Evolutionary conservation across 2,329 filamentous ascomycete genomes (phyloP).

Genomic region (Penicillium capsulatum): DNA sequence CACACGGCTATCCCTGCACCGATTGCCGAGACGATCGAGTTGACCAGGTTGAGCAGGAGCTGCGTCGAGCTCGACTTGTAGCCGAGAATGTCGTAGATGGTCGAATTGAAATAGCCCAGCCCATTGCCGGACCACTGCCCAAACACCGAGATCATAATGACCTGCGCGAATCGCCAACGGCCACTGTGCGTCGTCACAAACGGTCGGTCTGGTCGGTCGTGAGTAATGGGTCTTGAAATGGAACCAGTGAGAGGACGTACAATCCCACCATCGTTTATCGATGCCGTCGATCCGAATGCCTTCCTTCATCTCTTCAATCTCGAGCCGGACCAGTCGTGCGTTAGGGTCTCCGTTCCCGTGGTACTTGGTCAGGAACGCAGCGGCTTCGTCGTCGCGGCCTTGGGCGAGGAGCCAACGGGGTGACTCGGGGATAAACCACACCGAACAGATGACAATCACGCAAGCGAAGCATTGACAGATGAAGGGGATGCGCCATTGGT

Average conservation of each 20-base stretch:
- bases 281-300: conserved; percentile 46
- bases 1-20: conserved; percentile 45
- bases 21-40: conserved; percentile 45
- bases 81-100: conserved; percentile 41
- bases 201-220: conserved; percentile 43
- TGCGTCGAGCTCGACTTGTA: conserved; percentile 32
- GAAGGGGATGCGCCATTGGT: conserved; percentile 60
- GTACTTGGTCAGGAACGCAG: conserved; percentile 23
- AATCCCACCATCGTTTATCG: conserved; percentile 49
- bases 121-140: conserved; percentile 52
- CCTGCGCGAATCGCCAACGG: conserved; percentile 48
- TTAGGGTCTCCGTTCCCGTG: conserved; percentile 27
- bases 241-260: conserved; percentile 24
- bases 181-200: conserved; percentile 45
- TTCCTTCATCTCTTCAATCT: conserved; percentile 29
- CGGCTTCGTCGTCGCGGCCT: conserved; percentile 21
- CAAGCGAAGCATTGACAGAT: conserved; percentile 63
- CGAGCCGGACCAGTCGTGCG: conserved; percentile 24
- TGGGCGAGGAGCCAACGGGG: conserved; percentile 48
- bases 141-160: conserved; percentile 51
- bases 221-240: neutral
- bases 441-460: conserved; percentile 49
- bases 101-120: conserved; percentile 51
- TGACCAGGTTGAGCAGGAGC: conserved; percentile 46
- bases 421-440: conserved; percentile 65